Evolutionary conservation across 495 filamentous ascomycete species (phyloP).

Genomic region (Aspergillus homomorphus): DNA sequence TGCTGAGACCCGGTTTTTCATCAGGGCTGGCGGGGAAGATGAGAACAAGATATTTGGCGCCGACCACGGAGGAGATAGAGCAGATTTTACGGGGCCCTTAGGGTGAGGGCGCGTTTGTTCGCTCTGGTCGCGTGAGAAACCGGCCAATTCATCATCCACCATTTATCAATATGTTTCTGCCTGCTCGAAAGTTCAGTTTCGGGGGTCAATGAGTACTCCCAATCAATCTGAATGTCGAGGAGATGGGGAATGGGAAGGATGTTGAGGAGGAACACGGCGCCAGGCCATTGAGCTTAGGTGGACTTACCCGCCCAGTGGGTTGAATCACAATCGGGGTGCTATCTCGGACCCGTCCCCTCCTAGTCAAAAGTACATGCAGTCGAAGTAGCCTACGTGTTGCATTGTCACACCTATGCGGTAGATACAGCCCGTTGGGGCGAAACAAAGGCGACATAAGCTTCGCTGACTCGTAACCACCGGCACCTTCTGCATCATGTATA

Average conservation of each 20-base stretch:
- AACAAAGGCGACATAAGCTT: background rate
- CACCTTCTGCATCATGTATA: background rate
- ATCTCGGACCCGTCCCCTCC: background rate
- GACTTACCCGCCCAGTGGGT: background rate
- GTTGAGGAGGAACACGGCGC: no score
- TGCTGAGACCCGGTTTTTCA: no score
- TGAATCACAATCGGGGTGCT: background rate
- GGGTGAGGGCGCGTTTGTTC: no score
- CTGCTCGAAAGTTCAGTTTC: background rate
- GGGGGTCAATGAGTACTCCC: background rate
- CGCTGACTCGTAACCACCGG: background rate
- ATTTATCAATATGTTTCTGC: background rate
- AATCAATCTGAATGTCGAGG: no score
- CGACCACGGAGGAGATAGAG: background rate
- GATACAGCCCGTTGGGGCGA: no score
- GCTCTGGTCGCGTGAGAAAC: no score
- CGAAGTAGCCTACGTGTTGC: background rate
- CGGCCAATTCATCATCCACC: background rate
- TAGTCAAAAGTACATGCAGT: background rate
- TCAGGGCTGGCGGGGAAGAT: background rate
- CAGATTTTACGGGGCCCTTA: background rate
- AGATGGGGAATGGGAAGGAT: no score
- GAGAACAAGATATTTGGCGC: background rate
- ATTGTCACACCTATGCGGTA: background rate
- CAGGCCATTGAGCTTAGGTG: no score